Base-by-base conservation (phyloP, 768 basidiomycete species). In the Heimioporus sp. region DNA sequence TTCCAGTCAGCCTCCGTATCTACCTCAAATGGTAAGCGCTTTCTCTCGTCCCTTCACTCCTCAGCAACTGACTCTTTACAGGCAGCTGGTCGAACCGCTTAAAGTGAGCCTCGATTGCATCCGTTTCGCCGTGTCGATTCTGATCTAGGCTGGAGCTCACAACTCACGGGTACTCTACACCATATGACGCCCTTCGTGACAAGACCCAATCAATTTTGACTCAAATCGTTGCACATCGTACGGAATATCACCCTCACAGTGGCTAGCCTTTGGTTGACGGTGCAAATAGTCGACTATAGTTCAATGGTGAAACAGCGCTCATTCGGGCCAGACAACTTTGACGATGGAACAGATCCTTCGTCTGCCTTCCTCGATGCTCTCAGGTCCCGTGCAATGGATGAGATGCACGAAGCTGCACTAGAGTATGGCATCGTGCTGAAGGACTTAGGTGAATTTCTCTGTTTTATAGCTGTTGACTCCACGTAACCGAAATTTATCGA, bases 161-260 rank as follows among this genome's bases (percentile, higher is more conserved):
- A 1, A 86, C 83, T 1, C 91, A 92, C 64, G 91, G 91, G 19
- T 92, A 92, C 65, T 79, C 81, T 52, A 91, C 89, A 0, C 90
- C 91, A 5, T 92, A 87, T 60, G 86, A 90, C 58, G 86, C 87
- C 0, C 76, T 88, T 41, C 65, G 73, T 43, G 90, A 92, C 69
- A 92, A 92, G 73, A 87, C 90, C 0, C 91, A 92, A 68, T 90
- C 87, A 0, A 91, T 92, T 53, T 68, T 92, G 48, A 92, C 90
- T 0, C 90, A 92, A 68, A 90, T 92, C 32, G 87, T 92, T 17
- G 84, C 89, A 6, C 90, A 92, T 65, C 73, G 87, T 68, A 75
- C 72, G 71, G 77, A n/a, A 54, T 54, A 19, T 34, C 43, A 2
- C 32, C 24, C 17, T 52, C 13, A n/a, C 15, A 28, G 24, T 43